These are phyloP conservation scores for Turnera subulata DNA, from an alignment of 345 rosid species.

Conservation along the genomic window DNA sequence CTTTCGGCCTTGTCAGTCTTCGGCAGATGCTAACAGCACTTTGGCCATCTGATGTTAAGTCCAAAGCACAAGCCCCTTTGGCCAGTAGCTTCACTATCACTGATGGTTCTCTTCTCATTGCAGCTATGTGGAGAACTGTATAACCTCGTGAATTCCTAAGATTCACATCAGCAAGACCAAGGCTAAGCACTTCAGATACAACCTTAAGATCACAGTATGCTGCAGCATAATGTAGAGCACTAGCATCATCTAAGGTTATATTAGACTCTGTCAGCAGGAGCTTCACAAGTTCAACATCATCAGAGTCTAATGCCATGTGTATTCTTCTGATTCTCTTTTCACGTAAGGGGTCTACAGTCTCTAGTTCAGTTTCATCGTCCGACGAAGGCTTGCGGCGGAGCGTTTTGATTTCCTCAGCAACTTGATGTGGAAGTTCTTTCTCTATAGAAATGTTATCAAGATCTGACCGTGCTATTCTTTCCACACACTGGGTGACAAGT, in stretches of 20 bases:
- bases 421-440: conserved; percentile 77
- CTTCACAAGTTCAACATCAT: conserved; percentile 85
- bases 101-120: conserved; percentile 79
- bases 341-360: conserved; percentile 33
- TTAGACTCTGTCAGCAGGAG: conserved; percentile 81
- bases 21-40: conserved; percentile 82
- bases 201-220: conserved; percentile 95
- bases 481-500: conserved; percentile 66
- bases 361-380: conserved; percentile 31
- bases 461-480: conserved; percentile 81
- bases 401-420: conserved; percentile 46
- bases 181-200: conserved; percentile 65
- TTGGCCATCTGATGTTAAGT: conserved; percentile 65
- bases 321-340: conserved; percentile 71
- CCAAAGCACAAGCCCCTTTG: conserved; percentile 72
- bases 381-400: conserved; percentile 42
- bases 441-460: conserved; percentile 63
- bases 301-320: conserved; percentile 88
- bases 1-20: conserved; percentile 83
- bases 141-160: conserved; percentile 68
- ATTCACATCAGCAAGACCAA: conserved; percentile 69
- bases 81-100: conserved; percentile 60
- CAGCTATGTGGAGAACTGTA: conserved; percentile 84
- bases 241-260: conserved; percentile 68
- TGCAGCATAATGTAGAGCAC: conserved; percentile 82